phyloP scores from a whole-genome alignment of 2,329 filamentous ascomycete species.

The Aspergillus pseudoglaucus region DNA sequence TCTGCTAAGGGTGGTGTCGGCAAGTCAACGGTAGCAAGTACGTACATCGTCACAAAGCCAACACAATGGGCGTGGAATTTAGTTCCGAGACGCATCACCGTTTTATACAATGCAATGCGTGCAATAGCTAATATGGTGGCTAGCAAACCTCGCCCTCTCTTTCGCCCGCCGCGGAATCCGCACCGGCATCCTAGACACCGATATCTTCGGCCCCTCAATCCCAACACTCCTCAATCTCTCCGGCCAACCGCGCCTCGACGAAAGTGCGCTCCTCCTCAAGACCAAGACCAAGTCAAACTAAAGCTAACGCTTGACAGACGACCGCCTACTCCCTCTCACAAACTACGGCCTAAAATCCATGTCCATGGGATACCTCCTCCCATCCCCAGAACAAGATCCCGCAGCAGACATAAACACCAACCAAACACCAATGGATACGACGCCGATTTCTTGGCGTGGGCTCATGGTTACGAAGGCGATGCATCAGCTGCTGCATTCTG shows the following conservation, averaged over 20 bases:
- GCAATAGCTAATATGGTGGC: background rate
- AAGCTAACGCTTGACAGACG: slow-evolving; percentile 20
- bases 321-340: slow-evolving; percentile 70
- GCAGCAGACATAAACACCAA: slow-evolving; percentile 7
- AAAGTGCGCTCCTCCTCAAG: slow-evolving; percentile 47
- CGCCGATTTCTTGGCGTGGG: slow-evolving; percentile 88
- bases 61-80: no score
- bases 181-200: slow-evolving; percentile 84
- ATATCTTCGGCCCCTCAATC: slow-evolving; percentile 94
- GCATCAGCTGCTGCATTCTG: slow-evolving; percentile 89
- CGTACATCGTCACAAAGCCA: slow-evolving; percentile 11
- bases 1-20: slow-evolving; percentile 98
- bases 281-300: background rate
- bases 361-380: slow-evolving; percentile 93
- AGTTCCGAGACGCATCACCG: background rate
- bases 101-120: background rate
- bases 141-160: slow-evolving; percentile 73
- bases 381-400: slow-evolving; percentile 23
- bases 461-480: slow-evolving; percentile 97
- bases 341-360: slow-evolving; percentile 97
- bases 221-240: slow-evolving; percentile 80
- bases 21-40: slow-evolving; percentile 86
- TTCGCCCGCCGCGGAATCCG: slow-evolving; percentile 76
- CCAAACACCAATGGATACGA: slow-evolving; percentile 40
- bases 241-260: slow-evolving; percentile 68